phyloP scores from a whole-genome alignment of 1,284 basidiomycete genomes.

The Gomphus sp. region DNA sequence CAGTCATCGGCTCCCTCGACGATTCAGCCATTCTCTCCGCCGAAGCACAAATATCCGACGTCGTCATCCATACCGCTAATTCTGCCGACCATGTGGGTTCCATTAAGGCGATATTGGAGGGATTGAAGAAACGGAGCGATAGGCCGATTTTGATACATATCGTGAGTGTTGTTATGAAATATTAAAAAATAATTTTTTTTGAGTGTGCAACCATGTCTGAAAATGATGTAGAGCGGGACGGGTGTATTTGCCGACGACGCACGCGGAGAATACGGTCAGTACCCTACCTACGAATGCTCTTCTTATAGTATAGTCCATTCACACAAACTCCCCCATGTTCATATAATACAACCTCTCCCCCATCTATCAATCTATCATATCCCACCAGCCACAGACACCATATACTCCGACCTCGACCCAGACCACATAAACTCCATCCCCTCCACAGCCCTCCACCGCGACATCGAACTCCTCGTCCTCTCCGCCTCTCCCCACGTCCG shows the following conservation, averaged over 20 bases:
- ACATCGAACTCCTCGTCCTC: slow-evolving; percentile 32
- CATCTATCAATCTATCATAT: not conserved
- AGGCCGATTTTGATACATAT: slow-evolving; percentile 42
- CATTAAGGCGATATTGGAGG: slow-evolving; percentile 31
- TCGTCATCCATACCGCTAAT: slow-evolving; percentile 8
- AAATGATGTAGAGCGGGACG: slow-evolving; percentile 33
- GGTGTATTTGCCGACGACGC: slow-evolving; percentile 33
- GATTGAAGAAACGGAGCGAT: slow-evolving; percentile 33
- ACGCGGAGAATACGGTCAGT: slow-evolving; percentile 23
- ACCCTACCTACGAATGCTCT: not conserved
- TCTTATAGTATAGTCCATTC: not conserved
- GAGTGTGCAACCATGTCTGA: not conserved
- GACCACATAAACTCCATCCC: slow-evolving; percentile 31
- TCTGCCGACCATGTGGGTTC: slow-evolving; percentile 1
- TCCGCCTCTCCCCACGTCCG: slow-evolving; percentile 19
- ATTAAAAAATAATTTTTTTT: not conserved
- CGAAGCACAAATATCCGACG: slow-evolving; percentile 4
- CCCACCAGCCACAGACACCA: slow-evolving; percentile 20
- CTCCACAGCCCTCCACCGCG: slow-evolving; percentile 28
- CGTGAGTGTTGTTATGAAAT: slow-evolving; percentile 22
- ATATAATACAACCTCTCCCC: no score
- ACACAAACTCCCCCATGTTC: not conserved
- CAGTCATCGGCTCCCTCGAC: slow-evolving; percentile 1
- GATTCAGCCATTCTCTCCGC: not conserved
- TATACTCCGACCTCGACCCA: slow-evolving; percentile 35